Base-by-base conservation (phyloP, 2,329 filamentous ascomycete genomes). In the Onygenales sp. region DNA sequence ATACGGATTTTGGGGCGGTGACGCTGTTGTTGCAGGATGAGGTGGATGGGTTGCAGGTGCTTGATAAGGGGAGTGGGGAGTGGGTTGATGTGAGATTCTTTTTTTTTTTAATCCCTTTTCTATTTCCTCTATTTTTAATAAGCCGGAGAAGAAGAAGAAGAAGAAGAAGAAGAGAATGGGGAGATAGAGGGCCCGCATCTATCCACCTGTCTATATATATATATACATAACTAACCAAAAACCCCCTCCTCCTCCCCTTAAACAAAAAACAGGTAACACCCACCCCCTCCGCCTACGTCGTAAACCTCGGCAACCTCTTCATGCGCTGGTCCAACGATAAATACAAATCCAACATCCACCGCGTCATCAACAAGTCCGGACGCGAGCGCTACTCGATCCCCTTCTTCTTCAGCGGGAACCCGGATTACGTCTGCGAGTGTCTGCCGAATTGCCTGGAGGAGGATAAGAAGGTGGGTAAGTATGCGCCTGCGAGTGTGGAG, bases 351-450 rank as follows among this genome's bases (percentile, higher is more conserved):
- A 72, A 71, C 48, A 59, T 67, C 10, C 72, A 74, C 54, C 66
- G 71, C 0, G 72, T 74, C 0, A 73, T 75, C 50, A 74, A 74
- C 58, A 63, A 65, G 47, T 68, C 67, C 9, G 67, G 66, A 0
- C 43, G 56, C 7, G 70, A 74, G 55, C 59, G 72, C 7, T 73
- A 74, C 54, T 69, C 64, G 1, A 71, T 73, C 49, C 69, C 70
- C 0, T 71, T 74, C 52, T 74, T 74, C 57, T 74, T 70, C 54
- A 67, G 63, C n/a, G 70, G 72, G 1, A 74, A 75, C 45, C 71
- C 71, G 1, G 71, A 74, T 50, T 17, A 9, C 5, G 14, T 44
- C 10, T 17, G 14, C 14, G 27, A 44, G 43, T 21, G 14, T 31
- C 27, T 44, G 9, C 43, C 43, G 14, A 39, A 39, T 39, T 39